Evolutionary conservation across 2,329 filamentous ascomycete genomes (phyloP).

Genomic region (Berkeleyomyces basicola): DNA sequence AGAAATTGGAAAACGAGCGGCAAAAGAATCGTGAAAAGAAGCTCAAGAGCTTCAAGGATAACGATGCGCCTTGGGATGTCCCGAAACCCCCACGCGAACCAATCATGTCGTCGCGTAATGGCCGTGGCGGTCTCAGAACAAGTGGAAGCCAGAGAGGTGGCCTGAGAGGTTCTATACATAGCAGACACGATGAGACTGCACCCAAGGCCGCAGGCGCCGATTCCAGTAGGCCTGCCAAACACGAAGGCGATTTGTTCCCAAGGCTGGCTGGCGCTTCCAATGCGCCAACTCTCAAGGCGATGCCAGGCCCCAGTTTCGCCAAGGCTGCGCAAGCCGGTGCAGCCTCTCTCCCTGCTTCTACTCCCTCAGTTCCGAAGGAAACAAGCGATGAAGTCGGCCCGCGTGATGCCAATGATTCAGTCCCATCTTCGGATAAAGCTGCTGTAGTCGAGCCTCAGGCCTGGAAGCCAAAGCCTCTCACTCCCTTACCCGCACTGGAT

Average conservation of each 20-base stretch:
- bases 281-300: conserved; percentile 4
- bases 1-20: conserved; percentile 39
- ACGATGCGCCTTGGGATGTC: conserved; percentile 41
- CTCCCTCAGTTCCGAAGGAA: conserved; percentile 17
- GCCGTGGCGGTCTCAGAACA: conserved; percentile 19
- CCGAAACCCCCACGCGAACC: conserved; percentile 31
- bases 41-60: conserved; percentile 38
- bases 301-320: conserved; percentile 9
- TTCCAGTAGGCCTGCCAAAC: neutral
- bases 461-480: conserved; percentile 16
- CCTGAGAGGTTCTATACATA: conserved; percentile 19
- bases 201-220: neutral
- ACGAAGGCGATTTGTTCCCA: neutral
- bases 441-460: neutral
- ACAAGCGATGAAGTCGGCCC: neutral
- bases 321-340: conserved; percentile 13
- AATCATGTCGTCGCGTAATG: conserved; percentile 20
- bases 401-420: neutral
- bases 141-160: conserved; percentile 20
- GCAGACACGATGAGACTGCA: neutral
- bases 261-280: conserved; percentile 10
- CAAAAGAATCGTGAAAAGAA: conserved; percentile 44
- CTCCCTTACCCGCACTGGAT: conserved; percentile 23
- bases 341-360: conserved; percentile 9
- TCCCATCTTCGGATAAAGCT: neutral